Conservation (phyloP, 495 filamentous ascomycete genomes). For the Penicillium subrubescens region DNA sequence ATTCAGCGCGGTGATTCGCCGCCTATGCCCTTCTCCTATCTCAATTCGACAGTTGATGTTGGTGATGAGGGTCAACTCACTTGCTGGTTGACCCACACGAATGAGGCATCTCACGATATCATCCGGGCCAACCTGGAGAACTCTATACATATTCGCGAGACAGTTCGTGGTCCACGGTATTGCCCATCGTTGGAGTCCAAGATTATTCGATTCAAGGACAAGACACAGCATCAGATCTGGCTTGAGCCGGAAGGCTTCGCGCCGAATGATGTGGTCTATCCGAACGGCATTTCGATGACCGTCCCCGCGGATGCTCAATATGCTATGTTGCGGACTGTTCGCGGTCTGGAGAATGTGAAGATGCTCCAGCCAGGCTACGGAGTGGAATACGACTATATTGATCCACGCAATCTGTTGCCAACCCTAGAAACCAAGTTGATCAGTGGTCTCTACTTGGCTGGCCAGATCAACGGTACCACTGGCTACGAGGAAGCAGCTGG, state of each 20-base stretch:
- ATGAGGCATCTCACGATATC: constrained; percentile 77
- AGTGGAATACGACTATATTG: constrained; percentile 98
- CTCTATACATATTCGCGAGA: constrained; percentile 93
- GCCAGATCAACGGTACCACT: constrained; percentile 97
- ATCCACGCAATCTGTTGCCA: constrained; percentile 81
- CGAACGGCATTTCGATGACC: constrained; percentile 97
- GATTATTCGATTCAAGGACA: constrained; percentile 81
- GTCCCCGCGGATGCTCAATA: constrained; percentile 85
- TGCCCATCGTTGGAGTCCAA: constrained; percentile 96
- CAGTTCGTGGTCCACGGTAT: constrained; percentile 90
- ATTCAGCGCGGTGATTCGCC: constrained; percentile 81
- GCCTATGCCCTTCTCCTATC: constrained; percentile 87
- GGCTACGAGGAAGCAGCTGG: constrained; percentile 97
- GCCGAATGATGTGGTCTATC: constrained; percentile 84
- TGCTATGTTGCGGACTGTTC: constrained; percentile 78
- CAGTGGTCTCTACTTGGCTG: constrained; percentile 84
- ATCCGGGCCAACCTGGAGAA: constrained; percentile 86
- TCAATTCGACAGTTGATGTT: constrained; percentile 76
- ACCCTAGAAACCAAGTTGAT: constrained; percentile 95
- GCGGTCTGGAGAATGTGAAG: constrained; percentile 80
- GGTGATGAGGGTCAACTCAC: constrained; percentile 70
- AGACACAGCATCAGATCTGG: constrained; percentile 86
- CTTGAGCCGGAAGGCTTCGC: constrained; percentile 95
- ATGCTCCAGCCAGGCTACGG: constrained; percentile 98
- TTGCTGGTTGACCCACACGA: constrained; percentile 85